Conservation (phyloP, 768 basidiomycete genomes). For the Lepiota brunneoincarnata region DNA sequence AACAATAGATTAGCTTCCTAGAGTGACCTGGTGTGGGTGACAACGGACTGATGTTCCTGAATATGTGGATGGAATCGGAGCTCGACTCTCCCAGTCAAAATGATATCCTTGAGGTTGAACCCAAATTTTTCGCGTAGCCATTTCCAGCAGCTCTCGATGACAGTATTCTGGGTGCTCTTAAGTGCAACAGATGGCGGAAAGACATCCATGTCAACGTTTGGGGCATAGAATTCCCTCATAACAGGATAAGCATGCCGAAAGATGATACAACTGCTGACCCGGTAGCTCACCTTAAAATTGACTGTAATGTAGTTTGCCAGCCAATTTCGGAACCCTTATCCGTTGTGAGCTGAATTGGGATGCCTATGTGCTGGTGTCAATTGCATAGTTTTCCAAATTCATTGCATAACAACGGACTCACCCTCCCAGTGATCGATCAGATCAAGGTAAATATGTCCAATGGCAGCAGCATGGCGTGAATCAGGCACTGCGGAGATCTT, state of each 20-base stretch:
- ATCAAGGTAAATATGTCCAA: slow-evolving; percentile 24
- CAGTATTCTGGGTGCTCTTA: slow-evolving; percentile 19
- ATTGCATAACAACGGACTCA: slow-evolving; percentile 7
- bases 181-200: slow-evolving; percentile 19
- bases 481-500: slow-evolving; percentile 22
- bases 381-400: not conserved
- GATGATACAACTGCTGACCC: not conserved
- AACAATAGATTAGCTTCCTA: too few species aligned
- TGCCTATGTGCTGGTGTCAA: not conserved
- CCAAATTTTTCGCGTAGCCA: not conserved
- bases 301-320: not conserved
- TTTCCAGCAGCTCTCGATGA: not conserved
- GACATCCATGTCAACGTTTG: slow-evolving; percentile 15
- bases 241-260: not conserved
- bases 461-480: slow-evolving; percentile 16
- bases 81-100: not conserved
- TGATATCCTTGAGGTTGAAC: not conserved
- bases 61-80: too few species aligned
- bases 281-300: slow-evolving; percentile 2
- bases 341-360: slow-evolving; percentile 3
- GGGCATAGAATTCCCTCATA: slow-evolving; percentile 18
- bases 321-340: slow-evolving; percentile 7
- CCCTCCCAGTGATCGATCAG: slow-evolving; percentile 17
- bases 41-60: too few species aligned
- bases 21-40: too few species aligned